Conservation (phyloP, 2,329 filamentous ascomycete species). For the Neonectria hederae region DNA sequence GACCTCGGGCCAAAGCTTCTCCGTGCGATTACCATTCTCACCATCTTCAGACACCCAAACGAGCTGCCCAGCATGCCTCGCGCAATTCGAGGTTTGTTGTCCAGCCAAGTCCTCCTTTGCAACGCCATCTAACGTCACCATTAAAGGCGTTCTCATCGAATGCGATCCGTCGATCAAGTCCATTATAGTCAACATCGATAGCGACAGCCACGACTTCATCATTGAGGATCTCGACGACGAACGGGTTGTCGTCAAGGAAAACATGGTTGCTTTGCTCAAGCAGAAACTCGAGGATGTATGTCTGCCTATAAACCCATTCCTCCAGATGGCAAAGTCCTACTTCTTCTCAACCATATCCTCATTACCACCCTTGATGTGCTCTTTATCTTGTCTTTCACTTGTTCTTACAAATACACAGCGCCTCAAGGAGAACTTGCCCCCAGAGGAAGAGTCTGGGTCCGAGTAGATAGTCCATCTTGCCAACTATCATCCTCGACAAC, state of each 20-base stretch:
- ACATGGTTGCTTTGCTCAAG: conserved; percentile 75
- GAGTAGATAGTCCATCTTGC: conserved; percentile 45
- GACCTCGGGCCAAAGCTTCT: not conserved
- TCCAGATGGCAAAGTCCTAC: not conserved
- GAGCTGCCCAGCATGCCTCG: conserved; percentile 59
- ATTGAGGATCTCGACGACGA: conserved; percentile 84
- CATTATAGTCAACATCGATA: conserved; percentile 82
- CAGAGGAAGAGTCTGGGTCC: conserved; percentile 62
- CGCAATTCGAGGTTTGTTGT: conserved; percentile 61
- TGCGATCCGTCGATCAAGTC: conserved; percentile 90
- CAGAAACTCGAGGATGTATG: conserved; percentile 72
- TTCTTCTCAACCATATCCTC: not conserved
- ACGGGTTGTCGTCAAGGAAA: conserved; percentile 78
- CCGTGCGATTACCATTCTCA: not conserved
- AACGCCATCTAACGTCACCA: conserved; percentile 6
- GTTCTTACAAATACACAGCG: conserved; percentile 48
- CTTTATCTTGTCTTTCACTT: conserved; percentile 9
- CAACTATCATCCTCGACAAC: not conserved
- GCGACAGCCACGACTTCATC: conserved; percentile 75
- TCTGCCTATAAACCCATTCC: not conserved
- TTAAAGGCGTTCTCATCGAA: conserved; percentile 75
- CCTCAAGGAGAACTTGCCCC: conserved; percentile 62
- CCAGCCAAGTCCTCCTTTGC: not conserved
- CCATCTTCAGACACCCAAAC: not conserved
- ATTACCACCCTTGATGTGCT: not conserved